Evolutionary conservation across 257 asterid species (phyloP), one percentile per base, ranked within the genome.

Genomic region (Rubia yunnanensis): DNA sequence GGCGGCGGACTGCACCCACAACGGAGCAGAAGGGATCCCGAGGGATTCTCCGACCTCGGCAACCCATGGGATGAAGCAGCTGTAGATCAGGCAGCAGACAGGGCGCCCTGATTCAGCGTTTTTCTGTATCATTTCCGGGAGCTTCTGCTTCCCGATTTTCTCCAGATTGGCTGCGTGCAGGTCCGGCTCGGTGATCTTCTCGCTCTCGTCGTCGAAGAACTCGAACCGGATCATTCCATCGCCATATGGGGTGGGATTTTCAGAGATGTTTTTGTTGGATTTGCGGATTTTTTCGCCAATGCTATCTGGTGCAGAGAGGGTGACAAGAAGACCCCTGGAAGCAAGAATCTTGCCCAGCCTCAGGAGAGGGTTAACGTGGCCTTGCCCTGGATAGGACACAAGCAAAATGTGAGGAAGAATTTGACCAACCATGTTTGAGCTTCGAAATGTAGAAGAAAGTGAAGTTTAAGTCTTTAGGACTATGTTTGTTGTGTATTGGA

Each of bases 21-120:
- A n/a, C 8, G 54, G 54, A 48, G 54, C 54, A 3, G 54, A 17
- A 5, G 54, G 54, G 23, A 48, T 48, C 6, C 54, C 23, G 54
- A 48, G 24, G 54, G 54, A 48, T n/a, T 48, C 54, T 17, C 54
- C 54, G 54, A 48, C 54, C 54, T 48, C 54, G 23, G 54, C 54
- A 48, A 48, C 54, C 54, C 54, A 48, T 2, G 54, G 54, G 10
- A 48, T n/a, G 54, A 48, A 48, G 24, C 54, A 48, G 24, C 54
- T 48, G 54, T 48, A 48, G 3, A 48, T 48, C 23, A 48, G 23
- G 54, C 54, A 48, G 54, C 11, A 48, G 0, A 48, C 54, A 48
- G 54, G 54, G 54, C 1, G 4, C 2, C 54, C 54, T 6, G 20
- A 1, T 2, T 48, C 54, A 1, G 54, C 54, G 24, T 5, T 48